Base-by-base conservation (phyloP, 192 early-diverging fungal genomes). In the Coemansia sp. region DNA sequence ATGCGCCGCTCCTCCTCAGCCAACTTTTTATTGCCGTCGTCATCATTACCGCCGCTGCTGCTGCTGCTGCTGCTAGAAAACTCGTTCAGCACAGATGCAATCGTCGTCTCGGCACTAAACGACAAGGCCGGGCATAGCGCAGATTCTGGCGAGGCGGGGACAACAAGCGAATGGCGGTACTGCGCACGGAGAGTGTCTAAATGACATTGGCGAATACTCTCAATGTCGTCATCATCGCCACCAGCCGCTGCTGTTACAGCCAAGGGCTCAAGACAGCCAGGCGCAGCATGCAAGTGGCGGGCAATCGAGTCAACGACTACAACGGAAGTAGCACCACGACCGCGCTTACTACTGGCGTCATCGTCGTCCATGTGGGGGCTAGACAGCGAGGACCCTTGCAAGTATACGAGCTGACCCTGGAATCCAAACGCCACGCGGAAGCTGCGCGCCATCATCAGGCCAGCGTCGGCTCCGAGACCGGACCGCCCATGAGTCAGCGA, bases 381-480 rank as follows among this genome's bases (percentile, higher is more conserved):
- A 61, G 19, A 3, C 12, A n/a, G 55, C 29, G 55, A 15, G 5
- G 23, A 48, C 29, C 69, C 69, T 14, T 42, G 67, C 53, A 82
- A 53, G 31, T 82, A 83, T 0, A 89, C 89, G 34, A 95, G 84
- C 46, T 80, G 68, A 14, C 94, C 94, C 61, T 86, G 87, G 0
- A 89, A 88, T 0, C 92, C 94, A 90, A 94, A 98, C 0, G 94
- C 91, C 1, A 91, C 94, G 48, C 94, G 86, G 66, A 90, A 95
- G 64, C 88, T 90, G 44, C 93, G 87, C 15, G 90, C 90, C 88
- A 95, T 91, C 78, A 86, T 87, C 53, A 94, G 62, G 0, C 93
- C 91, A 5, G 91, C 90, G 82, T 95, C 92, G 0, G 85, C 85
- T 31, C 88, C 46, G 36, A 86, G 42, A 8, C 83, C 82, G 12